Percentiles rank a stretch among this genome's conserved stretches.
Conservation (phyloP, 805 yeast species). For the Yarrowia sp. region DNA sequence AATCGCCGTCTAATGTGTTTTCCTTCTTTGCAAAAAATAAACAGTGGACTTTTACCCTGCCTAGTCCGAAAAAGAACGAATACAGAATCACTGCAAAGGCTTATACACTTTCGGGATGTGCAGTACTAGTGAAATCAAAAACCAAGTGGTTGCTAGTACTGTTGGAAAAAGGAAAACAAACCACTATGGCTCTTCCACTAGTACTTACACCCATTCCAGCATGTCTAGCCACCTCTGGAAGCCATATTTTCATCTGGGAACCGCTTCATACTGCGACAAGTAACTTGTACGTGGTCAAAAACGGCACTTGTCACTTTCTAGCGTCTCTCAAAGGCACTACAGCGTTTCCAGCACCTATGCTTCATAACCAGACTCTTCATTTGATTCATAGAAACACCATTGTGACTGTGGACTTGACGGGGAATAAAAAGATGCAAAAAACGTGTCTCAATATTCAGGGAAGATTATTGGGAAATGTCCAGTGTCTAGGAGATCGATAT, state of each 20-base stretch:
- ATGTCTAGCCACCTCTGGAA: not conserved
- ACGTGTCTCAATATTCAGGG: constrained; percentile 2
- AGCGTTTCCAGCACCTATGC: constrained; percentile 1
- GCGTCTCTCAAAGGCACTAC: not conserved
- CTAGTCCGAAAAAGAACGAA: constrained; percentile 3
- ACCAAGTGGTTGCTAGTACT: not conserved
- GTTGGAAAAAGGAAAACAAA: not conserved
- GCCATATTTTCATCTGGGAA: constrained; percentile 15
- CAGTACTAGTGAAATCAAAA: not conserved
- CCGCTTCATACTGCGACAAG: constrained; percentile 1
- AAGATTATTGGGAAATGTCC: not conserved
- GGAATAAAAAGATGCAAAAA: not conserved
- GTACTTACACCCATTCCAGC: not conserved
- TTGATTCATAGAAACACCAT: not conserved
- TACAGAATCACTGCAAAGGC: constrained; percentile 10
- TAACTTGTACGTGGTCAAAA: constrained; percentile 4
- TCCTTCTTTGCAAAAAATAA: not conserved
- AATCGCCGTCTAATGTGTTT: not conserved
- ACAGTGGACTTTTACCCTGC: constrained; percentile 1
- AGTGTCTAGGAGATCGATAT: constrained; percentile 11
- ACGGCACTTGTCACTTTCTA: constrained; percentile 4
- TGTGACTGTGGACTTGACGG: constrained; percentile 4
- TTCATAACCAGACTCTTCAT: constrained; percentile 10
- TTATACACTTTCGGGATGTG: not conserved
- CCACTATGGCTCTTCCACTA: not conserved